Evolutionary conservation across 2,329 filamentous ascomycete genomes (phyloP), one percentile per base, ranked within the genome.

Genomic region (Diaporthe eres): DNA sequence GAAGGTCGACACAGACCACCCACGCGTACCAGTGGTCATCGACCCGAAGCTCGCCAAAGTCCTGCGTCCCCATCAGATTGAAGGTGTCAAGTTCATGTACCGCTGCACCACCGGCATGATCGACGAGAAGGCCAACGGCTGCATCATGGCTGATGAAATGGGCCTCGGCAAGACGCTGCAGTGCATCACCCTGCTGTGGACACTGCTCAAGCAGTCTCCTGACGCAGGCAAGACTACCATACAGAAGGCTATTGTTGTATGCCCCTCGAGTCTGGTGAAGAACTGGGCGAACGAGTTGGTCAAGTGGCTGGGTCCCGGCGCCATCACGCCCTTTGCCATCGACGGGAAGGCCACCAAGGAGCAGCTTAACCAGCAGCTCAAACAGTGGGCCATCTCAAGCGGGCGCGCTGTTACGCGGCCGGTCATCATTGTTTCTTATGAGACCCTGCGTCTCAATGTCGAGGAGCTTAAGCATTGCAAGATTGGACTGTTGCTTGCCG

Each of bases 141-240:
- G 97, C 85, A 99, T 99, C 83, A 99, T 99, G 97, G 97, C 97
- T 72, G 97, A 99, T 83, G 97, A 98, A 83, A 99, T 99, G 97
- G 97, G 97, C 80, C 87, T 99, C 42, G 97, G 97, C 74, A 99
- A 99, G 86, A 99, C 97, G 25, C 86, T 99, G 58, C 97, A 99
- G 87, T 99, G 97, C 84, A 99, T 99, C 81, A 91, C 97, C 0
- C 89, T 99, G 68, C 93, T 99, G 88, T 99, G 97, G 97, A 99
- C 97, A 1, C 86, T 99, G 1, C 86, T 99, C 22, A 98, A 98
- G 83, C 97, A 99, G 82, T 98, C 96, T 0, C 95, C 97, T 0
- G 95, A 98, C 55, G 95, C 96, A n/a, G 97, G 97, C 28, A 98
- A 96, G 83, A 85, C 94, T 0, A 97, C 95, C 0, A 98, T 99